Evolutionary conservation across 441 rosid species (phyloP).

Genomic region (Pelargonium australe): DNA sequence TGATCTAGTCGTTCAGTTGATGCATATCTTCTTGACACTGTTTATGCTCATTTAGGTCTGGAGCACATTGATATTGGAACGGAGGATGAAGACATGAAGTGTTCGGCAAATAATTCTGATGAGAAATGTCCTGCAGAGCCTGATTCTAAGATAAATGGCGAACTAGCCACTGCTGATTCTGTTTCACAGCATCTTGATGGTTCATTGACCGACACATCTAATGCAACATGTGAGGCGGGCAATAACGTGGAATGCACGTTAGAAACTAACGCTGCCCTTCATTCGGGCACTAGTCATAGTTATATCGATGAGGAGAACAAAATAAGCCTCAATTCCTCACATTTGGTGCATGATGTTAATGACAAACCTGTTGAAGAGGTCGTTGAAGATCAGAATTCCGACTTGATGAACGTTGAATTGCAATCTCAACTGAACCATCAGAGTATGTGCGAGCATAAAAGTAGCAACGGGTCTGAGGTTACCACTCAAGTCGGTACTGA

Average conservation of each 20-base stretch:
- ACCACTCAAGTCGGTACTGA: no score
- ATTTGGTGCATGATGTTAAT: constrained; percentile 14
- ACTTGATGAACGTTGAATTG: not conserved
- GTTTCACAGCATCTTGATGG: constrained; percentile 23
- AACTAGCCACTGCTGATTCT: constrained; percentile 27
- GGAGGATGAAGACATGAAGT: constrained; percentile 24
- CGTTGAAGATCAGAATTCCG: not conserved
- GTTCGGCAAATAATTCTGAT: constrained; percentile 22
- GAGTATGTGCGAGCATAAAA: no score
- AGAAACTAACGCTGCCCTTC: not conserved
- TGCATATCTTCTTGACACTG: constrained; percentile 1
- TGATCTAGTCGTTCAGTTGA: not conserved
- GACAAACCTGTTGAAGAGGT: constrained; percentile 9
- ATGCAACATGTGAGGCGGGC: constrained; percentile 19
- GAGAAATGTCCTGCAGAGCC: constrained; percentile 9
- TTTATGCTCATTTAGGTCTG: constrained; percentile 31
- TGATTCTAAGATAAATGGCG: constrained; percentile 28
- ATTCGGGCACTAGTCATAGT: not conserved
- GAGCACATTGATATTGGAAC: constrained; percentile 17
- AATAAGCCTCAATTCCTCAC: constrained; percentile 6
- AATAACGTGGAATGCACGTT: constrained; percentile 8
- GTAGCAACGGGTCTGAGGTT: no score
- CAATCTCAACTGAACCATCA: no score
- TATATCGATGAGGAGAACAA: not conserved
- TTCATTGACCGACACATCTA: constrained; percentile 29